Evolutionary conservation across 2,329 filamentous ascomycete genomes (phyloP), one percentile per base, ranked within the genome.

Genomic region (Arthrobotrys musiformis): DNA sequence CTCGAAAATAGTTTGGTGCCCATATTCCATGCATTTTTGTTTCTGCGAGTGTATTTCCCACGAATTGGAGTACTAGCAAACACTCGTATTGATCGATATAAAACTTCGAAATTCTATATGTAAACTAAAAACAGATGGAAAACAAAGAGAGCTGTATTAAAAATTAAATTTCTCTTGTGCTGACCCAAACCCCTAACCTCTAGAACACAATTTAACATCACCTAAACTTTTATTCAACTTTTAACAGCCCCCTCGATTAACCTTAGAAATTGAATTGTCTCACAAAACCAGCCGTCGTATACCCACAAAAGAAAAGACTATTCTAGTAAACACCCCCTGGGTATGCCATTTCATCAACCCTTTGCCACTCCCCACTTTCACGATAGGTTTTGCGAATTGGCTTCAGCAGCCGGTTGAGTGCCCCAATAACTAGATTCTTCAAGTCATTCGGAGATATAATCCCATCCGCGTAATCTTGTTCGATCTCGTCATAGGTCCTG

Each of bases 341-440:
- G 24, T 70, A 70, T 2, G 66, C 66, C 28, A 33, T 15, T 15
- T 60, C 42, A n/a, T 61, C 54, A 26, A 61, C 30, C 7, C 13
- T 6, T 19, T 61, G 56, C 72, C 72, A 76, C 11, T 70, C 58
- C 11, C 66, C 48, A 44, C 30, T 66, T 22, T 52, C 40, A 0
- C 22, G 40, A 24, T 64, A 76, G 3, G 52, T 60, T 0, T 54
- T 15, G 19, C 58, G 42, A 15, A 76, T 70, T 1, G 33, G 64
- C 6, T 40, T 2, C 19, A 76, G 13, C 9, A 76, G 7, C 37
- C 52, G 15, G 17, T 70, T 60, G 30, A 76, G 28, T 1, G 33
- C 35, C 0, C 19, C 15, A 7, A 64, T 69, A 5, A 76, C 72
- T 5, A 40, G 13, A 22, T 24, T 40, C 30, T 70, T 76, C 4